These are phyloP conservation scores for Neurospora discreta DNA, from an alignment of 495 filamentous ascomycete species.

Conservation along the genomic window DNA sequence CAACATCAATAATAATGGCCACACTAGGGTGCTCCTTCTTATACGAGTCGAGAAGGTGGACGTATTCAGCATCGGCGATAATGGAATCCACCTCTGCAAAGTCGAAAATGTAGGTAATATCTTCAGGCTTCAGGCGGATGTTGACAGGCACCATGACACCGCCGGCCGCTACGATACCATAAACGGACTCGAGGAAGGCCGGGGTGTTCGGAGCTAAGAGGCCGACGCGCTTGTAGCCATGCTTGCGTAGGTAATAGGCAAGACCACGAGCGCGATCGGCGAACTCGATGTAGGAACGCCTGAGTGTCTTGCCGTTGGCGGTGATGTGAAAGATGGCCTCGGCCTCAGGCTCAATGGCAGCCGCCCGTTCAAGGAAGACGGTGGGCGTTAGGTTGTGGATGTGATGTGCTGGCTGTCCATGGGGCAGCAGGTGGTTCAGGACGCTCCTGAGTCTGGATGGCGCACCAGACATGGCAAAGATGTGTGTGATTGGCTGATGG, in stretches of 20 bases:
- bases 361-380: conserved; percentile 78
- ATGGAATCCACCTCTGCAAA: conserved; percentile 82
- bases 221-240: conserved; percentile 58
- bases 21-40: conserved; percentile 44
- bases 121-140: conserved; percentile 76
- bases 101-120: conserved; percentile 81
- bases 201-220: conserved; percentile 88
- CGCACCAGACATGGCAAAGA: conserved; percentile 31
- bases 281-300: conserved; percentile 65
- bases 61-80: conserved; percentile 74
- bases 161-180: conserved; percentile 78
- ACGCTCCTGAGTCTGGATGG: conserved; percentile 41
- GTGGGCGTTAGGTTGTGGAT: conserved; percentile 80
- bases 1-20: conserved; percentile 60
- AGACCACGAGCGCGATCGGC: conserved; percentile 78
- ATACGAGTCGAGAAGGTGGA: conserved; percentile 56
- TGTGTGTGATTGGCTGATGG: not conserved
- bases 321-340: conserved; percentile 83
- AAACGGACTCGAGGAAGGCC: conserved; percentile 83
- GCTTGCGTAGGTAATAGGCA: conserved; percentile 72
- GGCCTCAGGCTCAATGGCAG: conserved; percentile 79
- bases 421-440: conserved; percentile 48
- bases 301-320: conserved; percentile 57
- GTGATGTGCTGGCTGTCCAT: conserved; percentile 40
- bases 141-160: conserved; percentile 75